Percentiles rank a stretch among this genome's conserved stretches.
Conservation (phyloP, 495 filamentous ascomycete genomes). For the Penicillium pulvis region DNA sequence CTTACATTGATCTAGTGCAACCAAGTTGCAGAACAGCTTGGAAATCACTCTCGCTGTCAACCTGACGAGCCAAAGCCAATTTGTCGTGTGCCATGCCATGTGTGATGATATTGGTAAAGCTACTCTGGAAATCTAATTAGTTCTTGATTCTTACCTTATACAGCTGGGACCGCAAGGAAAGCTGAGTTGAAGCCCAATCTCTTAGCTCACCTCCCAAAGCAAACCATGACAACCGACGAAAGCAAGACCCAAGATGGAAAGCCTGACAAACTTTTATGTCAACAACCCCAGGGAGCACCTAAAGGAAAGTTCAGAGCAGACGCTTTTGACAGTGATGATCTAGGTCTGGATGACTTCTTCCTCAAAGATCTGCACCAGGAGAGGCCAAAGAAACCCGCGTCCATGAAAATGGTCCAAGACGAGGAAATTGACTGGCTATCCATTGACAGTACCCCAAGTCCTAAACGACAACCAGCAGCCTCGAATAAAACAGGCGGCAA, state of each 20-base stretch:
- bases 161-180: slow-evolving; percentile 73
- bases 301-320: slow-evolving; percentile 25
- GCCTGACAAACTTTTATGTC: not conserved
- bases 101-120: slow-evolving; percentile 82
- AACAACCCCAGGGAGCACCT: not conserved
- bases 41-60: slow-evolving; percentile 63
- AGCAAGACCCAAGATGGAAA: not conserved
- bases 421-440: slow-evolving; percentile 25
- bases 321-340: slow-evolving; percentile 57
- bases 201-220: slow-evolving; percentile 55
- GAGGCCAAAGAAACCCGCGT: slow-evolving; percentile 4
- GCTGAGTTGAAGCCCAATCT: slow-evolving; percentile 65
- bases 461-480: not conserved
- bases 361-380: slow-evolving; percentile 29
- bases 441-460: slow-evolving; percentile 19
- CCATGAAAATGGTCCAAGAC: not conserved
- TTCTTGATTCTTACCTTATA: slow-evolving; percentile 5
- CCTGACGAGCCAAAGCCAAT: slow-evolving; percentile 57
- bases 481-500: slow-evolving; percentile 9
- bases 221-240: not conserved
- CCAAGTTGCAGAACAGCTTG: slow-evolving; percentile 62
- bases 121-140: not conserved
- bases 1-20: slow-evolving; percentile 50
- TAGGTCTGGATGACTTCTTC: slow-evolving; percentile 59
- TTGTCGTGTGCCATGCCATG: slow-evolving; percentile 71